These are phyloP conservation scores for Lindgomyces ingoldianus DNA, from an alignment of 495 filamentous ascomycete species.

Conservation along the genomic window DNA sequence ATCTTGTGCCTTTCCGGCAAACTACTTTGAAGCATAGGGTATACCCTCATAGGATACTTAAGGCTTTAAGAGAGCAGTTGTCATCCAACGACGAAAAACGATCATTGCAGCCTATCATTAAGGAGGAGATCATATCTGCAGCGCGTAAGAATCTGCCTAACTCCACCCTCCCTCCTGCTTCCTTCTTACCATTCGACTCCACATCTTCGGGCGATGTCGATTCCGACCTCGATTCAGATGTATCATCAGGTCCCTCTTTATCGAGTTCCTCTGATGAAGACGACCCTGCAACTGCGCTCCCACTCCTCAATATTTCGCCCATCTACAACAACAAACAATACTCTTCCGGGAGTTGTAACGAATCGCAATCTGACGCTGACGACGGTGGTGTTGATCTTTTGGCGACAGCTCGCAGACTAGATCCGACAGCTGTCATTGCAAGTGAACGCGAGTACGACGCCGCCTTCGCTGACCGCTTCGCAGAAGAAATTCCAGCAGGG, in stretches of 20 bases:
- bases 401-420: slow-evolving; percentile 40
- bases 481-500: slow-evolving; percentile 47
- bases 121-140: slow-evolving; percentile 37
- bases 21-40: slow-evolving; percentile 4
- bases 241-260: slow-evolving; percentile 22
- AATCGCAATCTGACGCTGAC: slow-evolving; percentile 5
- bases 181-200: slow-evolving; percentile 38
- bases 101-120: slow-evolving; percentile 20
- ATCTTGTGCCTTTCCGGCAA: background rate
- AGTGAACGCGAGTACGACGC: slow-evolving; percentile 45
- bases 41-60: slow-evolving; percentile 21
- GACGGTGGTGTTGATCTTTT: slow-evolving; percentile 42
- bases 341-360: background rate
- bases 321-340: background rate
- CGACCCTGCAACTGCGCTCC: slow-evolving; percentile 11
- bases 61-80: slow-evolving; percentile 18
- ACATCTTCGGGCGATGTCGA: slow-evolving; percentile 40
- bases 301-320: slow-evolving; percentile 22
- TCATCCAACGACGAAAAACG: background rate
- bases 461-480: slow-evolving; percentile 43
- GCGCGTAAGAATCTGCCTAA: slow-evolving; percentile 36
- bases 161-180: slow-evolving; percentile 42
- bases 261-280: slow-evolving; percentile 2
- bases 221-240: slow-evolving; percentile 31
- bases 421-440: slow-evolving; percentile 36